Conservation (phyloP, 306 rosid species). For the Casuarina cunninghamiana region DNA sequence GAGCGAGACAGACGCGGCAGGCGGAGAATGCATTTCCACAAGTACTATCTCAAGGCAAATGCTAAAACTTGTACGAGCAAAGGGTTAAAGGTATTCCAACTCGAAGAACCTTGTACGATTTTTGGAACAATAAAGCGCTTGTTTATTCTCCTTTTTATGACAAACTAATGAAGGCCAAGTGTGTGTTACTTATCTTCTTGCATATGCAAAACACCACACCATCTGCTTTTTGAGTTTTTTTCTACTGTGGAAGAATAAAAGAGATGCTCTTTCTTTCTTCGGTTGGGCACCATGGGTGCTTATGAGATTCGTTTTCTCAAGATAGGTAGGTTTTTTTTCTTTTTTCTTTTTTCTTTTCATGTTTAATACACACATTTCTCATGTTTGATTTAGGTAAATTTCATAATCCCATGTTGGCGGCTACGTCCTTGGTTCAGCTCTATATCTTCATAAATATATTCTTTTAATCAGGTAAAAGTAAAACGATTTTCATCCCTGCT, state of each 20-base stretch:
- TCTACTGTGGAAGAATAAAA: not conserved
- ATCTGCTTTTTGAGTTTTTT: not conserved
- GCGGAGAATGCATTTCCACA: conserved; percentile 1
- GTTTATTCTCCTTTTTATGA: not conserved
- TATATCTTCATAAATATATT: too few relatives aligned
- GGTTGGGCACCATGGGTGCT: not conserved
- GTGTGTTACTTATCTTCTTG: not conserved
- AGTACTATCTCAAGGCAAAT: too few relatives aligned
- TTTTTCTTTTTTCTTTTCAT: not conserved
- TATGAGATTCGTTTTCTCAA: not conserved
- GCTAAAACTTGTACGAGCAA: too few relatives aligned
- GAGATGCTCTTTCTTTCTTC: conserved; percentile 9
- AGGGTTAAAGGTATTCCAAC: not conserved
- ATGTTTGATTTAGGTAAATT: too few relatives aligned
- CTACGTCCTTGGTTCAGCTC: too few relatives aligned
- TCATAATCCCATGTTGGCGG: too few relatives aligned
- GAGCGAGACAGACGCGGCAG: conserved; percentile 8
- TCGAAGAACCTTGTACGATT: conserved; percentile 24
- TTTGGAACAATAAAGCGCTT: conserved; percentile 7
- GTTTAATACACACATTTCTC: not conserved
- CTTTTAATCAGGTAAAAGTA: too few relatives aligned
- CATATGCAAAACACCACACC: not conserved
- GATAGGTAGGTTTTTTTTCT: not conserved
- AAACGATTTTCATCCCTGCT: too few relatives aligned
- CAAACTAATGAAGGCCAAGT: conserved; percentile 19